A percentile compares a stretch with the other conserved stretches of the same genome.
Conservation (phyloP, 1,284 basidiomycete species). For the Microbotryum scabiosae region DNA sequence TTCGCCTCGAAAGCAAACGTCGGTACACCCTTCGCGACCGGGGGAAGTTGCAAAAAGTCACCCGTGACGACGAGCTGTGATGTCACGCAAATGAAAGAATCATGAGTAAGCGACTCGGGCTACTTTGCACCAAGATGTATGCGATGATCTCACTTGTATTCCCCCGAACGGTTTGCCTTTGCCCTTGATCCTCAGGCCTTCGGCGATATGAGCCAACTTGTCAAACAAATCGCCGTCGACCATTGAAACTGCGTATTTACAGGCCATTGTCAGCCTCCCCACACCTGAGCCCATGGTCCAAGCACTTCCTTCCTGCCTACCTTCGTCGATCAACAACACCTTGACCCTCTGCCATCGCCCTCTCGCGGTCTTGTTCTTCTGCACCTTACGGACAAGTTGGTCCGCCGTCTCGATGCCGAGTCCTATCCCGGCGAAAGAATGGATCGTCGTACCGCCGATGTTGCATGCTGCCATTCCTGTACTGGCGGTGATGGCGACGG, state of each 20-base stretch:
- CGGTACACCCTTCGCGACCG: constrained; percentile 52
- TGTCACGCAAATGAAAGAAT: no score
- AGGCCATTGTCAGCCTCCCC: not conserved
- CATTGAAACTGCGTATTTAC: constrained; percentile 73
- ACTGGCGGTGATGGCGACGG: constrained; percentile 77
- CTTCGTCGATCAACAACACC: constrained; percentile 89
- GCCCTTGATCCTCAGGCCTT: constrained; percentile 53
- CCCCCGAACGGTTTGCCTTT: constrained; percentile 71
- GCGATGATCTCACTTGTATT: constrained; percentile 58
- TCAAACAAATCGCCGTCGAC: constrained; percentile 88
- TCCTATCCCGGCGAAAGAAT: constrained; percentile 85
- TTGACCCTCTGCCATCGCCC: constrained; percentile 64
- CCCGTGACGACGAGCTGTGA: constrained; percentile 80
- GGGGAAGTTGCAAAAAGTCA: constrained; percentile 95
- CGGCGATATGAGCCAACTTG: constrained; percentile 65
- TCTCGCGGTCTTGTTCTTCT: constrained; percentile 59
- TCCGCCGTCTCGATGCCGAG: constrained; percentile 63
- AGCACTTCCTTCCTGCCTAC: constrained; percentile 45
- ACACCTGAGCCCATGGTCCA: not conserved
- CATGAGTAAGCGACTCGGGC: not conserved
- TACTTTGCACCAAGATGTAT: not conserved
- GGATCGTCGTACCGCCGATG: constrained; percentile 84
- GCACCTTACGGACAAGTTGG: constrained; percentile 58
- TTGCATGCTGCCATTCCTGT: constrained; percentile 90
- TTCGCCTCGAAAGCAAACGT: constrained; percentile 83